Conservation (phyloP, 345 rosid genomes). For the Lumnitzera littorea region DNA sequence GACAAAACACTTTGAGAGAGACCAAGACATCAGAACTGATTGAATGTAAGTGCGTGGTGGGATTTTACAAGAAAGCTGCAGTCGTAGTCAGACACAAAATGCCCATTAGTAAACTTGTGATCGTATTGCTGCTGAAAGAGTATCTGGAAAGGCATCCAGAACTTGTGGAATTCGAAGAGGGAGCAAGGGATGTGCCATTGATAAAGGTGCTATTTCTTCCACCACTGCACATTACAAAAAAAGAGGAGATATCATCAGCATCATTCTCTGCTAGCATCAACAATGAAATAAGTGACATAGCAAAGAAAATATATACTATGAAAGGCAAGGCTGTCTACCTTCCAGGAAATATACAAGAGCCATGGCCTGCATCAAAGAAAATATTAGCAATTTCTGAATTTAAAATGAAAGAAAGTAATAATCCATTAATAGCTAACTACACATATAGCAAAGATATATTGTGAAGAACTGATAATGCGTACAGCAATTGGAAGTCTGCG, state of each 20-base stretch:
- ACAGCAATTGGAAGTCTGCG: too few relatives aligned
- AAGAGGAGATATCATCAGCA: conserved; percentile 7
- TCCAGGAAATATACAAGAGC: conserved; percentile 66
- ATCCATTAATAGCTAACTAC: not conserved
- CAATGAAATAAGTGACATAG: not conserved
- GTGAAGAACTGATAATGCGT: not conserved
- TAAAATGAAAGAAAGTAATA: not conserved
- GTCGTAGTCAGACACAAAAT: conserved; percentile 21
- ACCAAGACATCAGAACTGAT: too few relatives aligned
- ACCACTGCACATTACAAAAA: conserved; percentile 29
- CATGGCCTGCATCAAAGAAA: conserved; percentile 55
- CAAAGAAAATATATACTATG: not conserved
- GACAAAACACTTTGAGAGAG: too few relatives aligned
- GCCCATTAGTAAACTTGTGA: conserved; percentile 42
- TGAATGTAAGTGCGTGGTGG: not conserved
- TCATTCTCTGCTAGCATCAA: not conserved
- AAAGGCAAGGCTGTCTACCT: conserved; percentile 31
- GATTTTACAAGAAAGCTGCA: conserved; percentile 39
- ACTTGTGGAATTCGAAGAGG: conserved; percentile 69
- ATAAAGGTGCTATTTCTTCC: conserved; percentile 61
- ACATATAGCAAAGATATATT: not conserved
- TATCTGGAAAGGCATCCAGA: conserved; percentile 37
- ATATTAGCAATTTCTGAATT: not conserved
- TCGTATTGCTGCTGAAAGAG: conserved; percentile 19
- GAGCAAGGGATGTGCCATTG: conserved; percentile 57